phyloP scores from a whole-genome alignment of 176 grass and related monocot species.

The Oryza longistaminata region DNA sequence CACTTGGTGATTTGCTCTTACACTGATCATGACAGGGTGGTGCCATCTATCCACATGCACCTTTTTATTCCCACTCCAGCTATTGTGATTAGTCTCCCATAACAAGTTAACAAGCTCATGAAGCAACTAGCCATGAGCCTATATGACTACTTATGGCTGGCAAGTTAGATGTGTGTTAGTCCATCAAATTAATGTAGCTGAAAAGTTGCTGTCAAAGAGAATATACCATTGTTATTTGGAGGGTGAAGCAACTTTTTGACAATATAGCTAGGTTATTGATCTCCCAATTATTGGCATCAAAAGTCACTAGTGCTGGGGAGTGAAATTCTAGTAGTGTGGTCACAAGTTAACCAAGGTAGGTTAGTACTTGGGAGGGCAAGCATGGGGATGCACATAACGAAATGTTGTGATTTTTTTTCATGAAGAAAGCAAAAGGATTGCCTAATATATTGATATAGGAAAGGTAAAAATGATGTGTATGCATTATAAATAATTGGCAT shows the following conservation, averaged over 20 bases:
- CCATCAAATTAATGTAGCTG: neutral
- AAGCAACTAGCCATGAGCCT: neutral
- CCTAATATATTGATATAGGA: neutral
- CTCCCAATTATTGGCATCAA: neutral
- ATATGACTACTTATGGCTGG: neutral
- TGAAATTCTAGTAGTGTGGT: neutral
- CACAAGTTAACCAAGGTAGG: neutral
- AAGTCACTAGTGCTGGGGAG: neutral
- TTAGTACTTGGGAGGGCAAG: neutral
- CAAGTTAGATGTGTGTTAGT: neutral
- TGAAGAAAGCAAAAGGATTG: neutral
- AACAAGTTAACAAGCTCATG: conserved; percentile 9
- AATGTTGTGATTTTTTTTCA: neutral
- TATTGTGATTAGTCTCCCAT: conserved; percentile 2
- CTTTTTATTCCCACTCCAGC: conserved; percentile 14
- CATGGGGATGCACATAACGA: neutral
- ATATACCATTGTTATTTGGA: neutral
- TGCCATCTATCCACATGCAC: conserved; percentile 38
- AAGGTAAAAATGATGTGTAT: neutral
- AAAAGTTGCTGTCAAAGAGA: neutral
- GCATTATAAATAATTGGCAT: neutral
- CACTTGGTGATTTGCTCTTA: conserved; percentile 26
- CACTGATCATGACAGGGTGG: conserved; percentile 18
- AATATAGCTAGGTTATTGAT: neutral
- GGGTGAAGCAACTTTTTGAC: neutral